phyloP scores from a whole-genome alignment of 2,329 filamentous ascomycete genomes.

The Didymella pomorum region DNA sequence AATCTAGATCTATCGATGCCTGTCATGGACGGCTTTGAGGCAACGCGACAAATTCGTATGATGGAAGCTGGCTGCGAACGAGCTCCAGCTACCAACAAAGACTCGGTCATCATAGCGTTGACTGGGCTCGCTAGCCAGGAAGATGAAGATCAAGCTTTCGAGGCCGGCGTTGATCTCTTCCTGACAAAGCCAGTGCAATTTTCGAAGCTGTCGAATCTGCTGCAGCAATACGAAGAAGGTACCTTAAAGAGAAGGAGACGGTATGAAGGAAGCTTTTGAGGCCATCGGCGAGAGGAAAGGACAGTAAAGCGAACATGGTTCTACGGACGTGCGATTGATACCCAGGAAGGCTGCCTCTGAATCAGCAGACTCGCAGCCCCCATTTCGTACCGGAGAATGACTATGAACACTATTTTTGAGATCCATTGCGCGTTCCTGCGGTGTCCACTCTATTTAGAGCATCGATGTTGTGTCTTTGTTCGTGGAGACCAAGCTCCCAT shows the following conservation, averaged over 20 bases:
- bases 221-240: slow-evolving; percentile 12
- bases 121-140: slow-evolving; percentile 30
- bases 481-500: not conserved
- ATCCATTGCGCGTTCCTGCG: not conserved
- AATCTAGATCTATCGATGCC: slow-evolving; percentile 39
- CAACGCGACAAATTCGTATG: slow-evolving; percentile 33
- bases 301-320: not conserved
- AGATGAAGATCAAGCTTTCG: slow-evolving; percentile 25
- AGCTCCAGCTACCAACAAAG: not conserved
- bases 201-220: slow-evolving; percentile 20
- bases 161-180: slow-evolving; percentile 30
- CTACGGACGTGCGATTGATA: not conserved
- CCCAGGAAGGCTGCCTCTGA: not conserved
- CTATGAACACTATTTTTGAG: not conserved
- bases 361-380: not conserved
- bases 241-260: not conserved
- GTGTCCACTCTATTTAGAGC: not conserved
- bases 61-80: slow-evolving; percentile 22
- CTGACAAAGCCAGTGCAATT: slow-evolving; percentile 36
- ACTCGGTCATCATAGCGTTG: slow-evolving; percentile 24
- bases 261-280: not conserved
- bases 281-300: not conserved
- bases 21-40: slow-evolving; percentile 40
- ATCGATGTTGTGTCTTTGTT: not conserved
- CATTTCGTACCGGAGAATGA: not conserved